Percentiles rank a stretch among this genome's conserved stretches.
phyloP scores from a whole-genome alignment of 1,284 basidiomycete genomes.

The Ceratobasidium sp. region DNA sequence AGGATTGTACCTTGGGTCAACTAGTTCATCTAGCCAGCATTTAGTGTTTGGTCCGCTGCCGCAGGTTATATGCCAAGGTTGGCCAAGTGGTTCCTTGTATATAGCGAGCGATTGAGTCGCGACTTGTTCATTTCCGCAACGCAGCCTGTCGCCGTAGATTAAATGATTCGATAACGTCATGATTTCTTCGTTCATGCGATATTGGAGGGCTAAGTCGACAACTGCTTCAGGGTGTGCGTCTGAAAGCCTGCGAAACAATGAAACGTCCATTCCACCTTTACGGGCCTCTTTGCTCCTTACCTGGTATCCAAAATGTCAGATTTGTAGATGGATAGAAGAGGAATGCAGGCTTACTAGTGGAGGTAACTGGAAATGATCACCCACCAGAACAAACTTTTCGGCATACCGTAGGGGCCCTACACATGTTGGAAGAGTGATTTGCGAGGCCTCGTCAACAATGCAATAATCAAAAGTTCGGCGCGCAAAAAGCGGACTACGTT shows the following conservation, averaged over 20 bases:
- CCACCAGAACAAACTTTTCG: slow-evolving; percentile 92
- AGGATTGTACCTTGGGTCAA: slow-evolving; percentile 71
- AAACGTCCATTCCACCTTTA: slow-evolving; percentile 87
- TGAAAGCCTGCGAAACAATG: slow-evolving; percentile 89
- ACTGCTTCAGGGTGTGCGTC: slow-evolving; percentile 88
- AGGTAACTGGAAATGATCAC: slow-evolving; percentile 96
- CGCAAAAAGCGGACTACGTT: slow-evolving; percentile 82
- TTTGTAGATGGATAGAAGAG: background rate
- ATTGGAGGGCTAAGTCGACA: slow-evolving; percentile 87
- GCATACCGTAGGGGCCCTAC: slow-evolving; percentile 93
- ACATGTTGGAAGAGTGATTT: slow-evolving; percentile 96
- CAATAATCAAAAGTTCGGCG: slow-evolving; percentile 94
- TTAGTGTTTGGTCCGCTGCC: slow-evolving; percentile 41
- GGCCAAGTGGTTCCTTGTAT: slow-evolving; percentile 62
- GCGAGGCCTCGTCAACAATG: slow-evolving; percentile 98
- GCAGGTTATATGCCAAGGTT: slow-evolving; percentile 33
- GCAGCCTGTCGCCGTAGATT: slow-evolving; percentile 84
- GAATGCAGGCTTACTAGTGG: slow-evolving; percentile 74
- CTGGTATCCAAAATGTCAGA: slow-evolving; percentile 57
- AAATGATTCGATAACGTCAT: slow-evolving; percentile 93
- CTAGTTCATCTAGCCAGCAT: slow-evolving; percentile 80
- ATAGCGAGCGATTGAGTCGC: slow-evolving; percentile 72
- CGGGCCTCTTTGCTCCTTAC: slow-evolving; percentile 85
- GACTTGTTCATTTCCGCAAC: slow-evolving; percentile 81
- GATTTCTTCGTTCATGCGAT: slow-evolving; percentile 97